Conservation (phyloP, 2,329 filamentous ascomycete species). For the Fusarium solani-melongenae region DNA sequence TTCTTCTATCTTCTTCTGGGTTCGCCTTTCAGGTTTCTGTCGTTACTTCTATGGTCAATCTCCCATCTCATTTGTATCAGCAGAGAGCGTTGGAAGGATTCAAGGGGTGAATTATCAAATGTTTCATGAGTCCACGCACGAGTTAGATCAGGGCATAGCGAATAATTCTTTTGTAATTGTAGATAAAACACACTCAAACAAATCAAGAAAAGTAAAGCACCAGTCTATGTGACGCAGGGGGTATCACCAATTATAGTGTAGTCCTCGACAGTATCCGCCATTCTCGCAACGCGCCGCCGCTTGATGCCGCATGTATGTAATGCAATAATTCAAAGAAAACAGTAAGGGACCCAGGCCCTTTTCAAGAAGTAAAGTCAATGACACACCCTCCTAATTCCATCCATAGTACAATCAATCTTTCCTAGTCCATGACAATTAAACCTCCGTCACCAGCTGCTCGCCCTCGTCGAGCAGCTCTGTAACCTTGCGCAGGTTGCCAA, state of each 20-base stretch:
- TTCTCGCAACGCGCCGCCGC: slow-evolving; percentile 18
- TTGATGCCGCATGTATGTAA: slow-evolving; percentile 17
- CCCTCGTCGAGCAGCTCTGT: slow-evolving; percentile 92
- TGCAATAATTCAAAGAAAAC: too few species aligned
- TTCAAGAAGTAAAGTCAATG: slow-evolving; percentile 9
- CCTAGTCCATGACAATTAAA: slow-evolving; percentile 29
- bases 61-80: background rate
- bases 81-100: background rate
- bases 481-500: slow-evolving; percentile 85
- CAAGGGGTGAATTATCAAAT: background rate
- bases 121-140: background rate
- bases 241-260: slow-evolving; percentile 35
- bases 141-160: background rate
- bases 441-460: slow-evolving; percentile 86
- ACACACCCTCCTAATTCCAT: background rate
- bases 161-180: slow-evolving; percentile 2
- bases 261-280: slow-evolving; percentile 8
- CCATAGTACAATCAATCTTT: background rate
- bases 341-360: background rate
- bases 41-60: background rate
- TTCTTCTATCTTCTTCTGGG: background rate
- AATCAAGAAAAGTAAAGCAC: slow-evolving; percentile 6
- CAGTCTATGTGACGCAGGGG: slow-evolving; percentile 31
- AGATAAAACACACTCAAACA: slow-evolving; percentile 7
- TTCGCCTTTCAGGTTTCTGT: background rate